A percentile compares a stretch with the other conserved stretches of the same genome.
These are phyloP conservation scores for Penicillium aurantiogriseum DNA, from an alignment of 2,329 filamentous ascomycete genomes.

Conservation along the genomic window DNA sequence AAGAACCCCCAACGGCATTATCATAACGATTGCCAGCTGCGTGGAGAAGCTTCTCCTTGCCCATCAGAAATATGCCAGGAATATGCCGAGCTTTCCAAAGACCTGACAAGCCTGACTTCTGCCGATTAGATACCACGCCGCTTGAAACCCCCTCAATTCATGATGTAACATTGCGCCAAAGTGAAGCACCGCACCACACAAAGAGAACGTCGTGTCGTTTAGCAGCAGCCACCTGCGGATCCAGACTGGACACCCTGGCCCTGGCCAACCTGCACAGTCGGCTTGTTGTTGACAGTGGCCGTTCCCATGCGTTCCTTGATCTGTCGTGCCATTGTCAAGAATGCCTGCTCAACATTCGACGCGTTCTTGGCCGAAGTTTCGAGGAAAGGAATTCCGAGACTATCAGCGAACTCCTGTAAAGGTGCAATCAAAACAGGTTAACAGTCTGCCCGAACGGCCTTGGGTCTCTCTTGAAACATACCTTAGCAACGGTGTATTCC, in stretches of 20 bases:
- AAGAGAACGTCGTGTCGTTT: slow-evolving; percentile 45
- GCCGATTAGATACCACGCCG: slow-evolving; percentile 19
- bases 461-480: slow-evolving; percentile 46
- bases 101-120: slow-evolving; percentile 10
- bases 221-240: slow-evolving; percentile 86
- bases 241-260: slow-evolving; percentile 90
- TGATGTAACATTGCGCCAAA: slow-evolving; percentile 28
- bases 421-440: slow-evolving; percentile 13
- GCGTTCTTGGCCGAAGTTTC: slow-evolving; percentile 99
- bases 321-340: slow-evolving; percentile 99
- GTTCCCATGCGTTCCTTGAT: slow-evolving; percentile 99
- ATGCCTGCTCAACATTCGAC: slow-evolving; percentile 98
- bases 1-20: slow-evolving; percentile 14
- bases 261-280: slow-evolving; percentile 90
- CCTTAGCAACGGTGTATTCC: slow-evolving; percentile 99
- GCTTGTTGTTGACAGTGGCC: slow-evolving; percentile 96
- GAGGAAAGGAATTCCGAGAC: slow-evolving; percentile 97
- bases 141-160: slow-evolving; percentile 21
- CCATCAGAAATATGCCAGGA: slow-evolving; percentile 5
- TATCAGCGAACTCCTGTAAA: slow-evolving; percentile 91
- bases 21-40: slow-evolving; percentile 13
- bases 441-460: neutral
- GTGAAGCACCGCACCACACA: slow-evolving; percentile 23
- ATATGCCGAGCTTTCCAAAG: slow-evolving; percentile 9
- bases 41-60: slow-evolving; percentile 10